Conservation (phyloP, 345 rosid genomes). For the Microcos paniculata region DNA sequence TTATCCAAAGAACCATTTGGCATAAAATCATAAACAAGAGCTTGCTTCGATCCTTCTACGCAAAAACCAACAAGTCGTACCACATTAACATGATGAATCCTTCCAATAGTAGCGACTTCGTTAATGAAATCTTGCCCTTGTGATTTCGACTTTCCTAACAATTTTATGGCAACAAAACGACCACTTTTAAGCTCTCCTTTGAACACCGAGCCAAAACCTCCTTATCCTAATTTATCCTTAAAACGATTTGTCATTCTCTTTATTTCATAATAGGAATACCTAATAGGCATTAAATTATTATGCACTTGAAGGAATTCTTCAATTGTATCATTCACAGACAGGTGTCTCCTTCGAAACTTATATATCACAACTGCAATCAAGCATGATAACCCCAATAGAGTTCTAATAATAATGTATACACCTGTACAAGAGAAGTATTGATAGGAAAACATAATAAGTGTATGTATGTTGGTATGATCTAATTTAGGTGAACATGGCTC, state of each 20-base stretch:
- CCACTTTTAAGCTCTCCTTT: conserved; percentile 8
- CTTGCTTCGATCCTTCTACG: background rate
- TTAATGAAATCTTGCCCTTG: conserved; percentile 26
- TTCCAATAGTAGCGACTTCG: conserved; percentile 19
- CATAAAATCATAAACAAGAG: background rate
- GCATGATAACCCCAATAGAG: background rate
- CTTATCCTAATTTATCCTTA: conserved; percentile 12
- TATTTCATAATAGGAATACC: conserved; percentile 14
- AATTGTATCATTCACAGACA: background rate
- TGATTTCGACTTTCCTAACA: conserved; percentile 3
- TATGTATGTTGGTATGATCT: too few relatives aligned
- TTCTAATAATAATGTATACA: background rate
- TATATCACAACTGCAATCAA: background rate
- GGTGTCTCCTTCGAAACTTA: conserved; percentile 4
- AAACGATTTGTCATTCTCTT: background rate
- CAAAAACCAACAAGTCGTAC: too few relatives aligned
- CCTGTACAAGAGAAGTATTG: background rate
- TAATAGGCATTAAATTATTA: background rate
- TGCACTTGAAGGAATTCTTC: conserved; percentile 1
- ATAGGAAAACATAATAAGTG: too few relatives aligned
- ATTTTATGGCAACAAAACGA: conserved; percentile 1
- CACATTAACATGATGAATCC: conserved; percentile 8
- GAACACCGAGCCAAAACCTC: conserved; percentile 9
- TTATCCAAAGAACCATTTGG: background rate
- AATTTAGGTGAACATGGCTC: too few relatives aligned